These are phyloP conservation scores for Lactarius sanguifluus DNA, from an alignment of 768 basidiomycete species.

Conservation along the genomic window DNA sequence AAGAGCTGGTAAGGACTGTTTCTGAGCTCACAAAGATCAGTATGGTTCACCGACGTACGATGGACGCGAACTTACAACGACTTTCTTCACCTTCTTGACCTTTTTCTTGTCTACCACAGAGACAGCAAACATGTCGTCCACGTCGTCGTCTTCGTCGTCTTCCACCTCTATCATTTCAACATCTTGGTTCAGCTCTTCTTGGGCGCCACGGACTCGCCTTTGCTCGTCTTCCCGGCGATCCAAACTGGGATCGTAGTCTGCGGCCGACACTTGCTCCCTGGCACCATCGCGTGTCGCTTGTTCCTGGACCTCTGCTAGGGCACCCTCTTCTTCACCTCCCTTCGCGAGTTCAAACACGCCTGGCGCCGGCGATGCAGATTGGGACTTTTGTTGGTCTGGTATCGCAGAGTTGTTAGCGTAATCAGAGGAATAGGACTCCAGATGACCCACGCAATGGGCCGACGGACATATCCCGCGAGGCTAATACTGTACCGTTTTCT, in stretches of 20 bases:
- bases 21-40: slow-evolving; percentile 37
- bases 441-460: slow-evolving; percentile 6
- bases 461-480: slow-evolving; percentile 12
- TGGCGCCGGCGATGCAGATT: slow-evolving; percentile 59
- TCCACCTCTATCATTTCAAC: slow-evolving; percentile 52
- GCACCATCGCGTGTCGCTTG: slow-evolving; percentile 45
- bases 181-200: slow-evolving; percentile 41
- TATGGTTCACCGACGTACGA: neutral
- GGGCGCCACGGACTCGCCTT: slow-evolving; percentile 54
- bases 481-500: slow-evolving; percentile 28
- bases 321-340: slow-evolving; percentile 51
- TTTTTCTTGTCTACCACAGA: slow-evolving; percentile 55
- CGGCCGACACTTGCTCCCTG: slow-evolving; percentile 78
- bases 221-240: slow-evolving; percentile 86
- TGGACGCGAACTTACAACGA: slow-evolving; percentile 43
- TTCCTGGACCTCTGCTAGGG: slow-evolving; percentile 47
- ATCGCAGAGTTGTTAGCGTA: neutral
- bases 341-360: slow-evolving; percentile 69
- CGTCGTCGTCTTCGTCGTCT: slow-evolving; percentile 75
- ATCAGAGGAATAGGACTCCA: neutral
- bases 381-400: slow-evolving; percentile 41
- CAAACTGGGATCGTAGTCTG: slow-evolving; percentile 85
- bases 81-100: slow-evolving; percentile 55
- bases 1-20: slow-evolving; percentile 56
- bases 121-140: slow-evolving; percentile 96